A percentile compares a stretch with the other conserved stretches of the same genome.
Conservation (phyloP, 257 asterid species). For the Oldenlandia corymbosa region DNA sequence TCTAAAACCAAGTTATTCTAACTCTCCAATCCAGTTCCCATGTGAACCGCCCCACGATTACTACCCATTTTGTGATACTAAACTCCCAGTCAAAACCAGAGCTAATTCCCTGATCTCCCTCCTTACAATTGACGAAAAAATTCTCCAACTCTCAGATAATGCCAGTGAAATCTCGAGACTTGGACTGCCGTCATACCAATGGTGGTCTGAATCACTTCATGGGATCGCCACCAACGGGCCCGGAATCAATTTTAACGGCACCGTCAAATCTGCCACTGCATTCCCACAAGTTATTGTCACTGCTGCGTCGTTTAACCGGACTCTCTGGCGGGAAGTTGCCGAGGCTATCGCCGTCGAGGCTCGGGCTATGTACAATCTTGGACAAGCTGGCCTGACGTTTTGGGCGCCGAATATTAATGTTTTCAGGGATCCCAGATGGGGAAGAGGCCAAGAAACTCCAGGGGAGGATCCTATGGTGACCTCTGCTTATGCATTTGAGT, state of each 20-base stretch:
- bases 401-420: constrained; percentile 93
- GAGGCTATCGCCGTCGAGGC: constrained; percentile 70
- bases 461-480: constrained; percentile 91
- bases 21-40: constrained; percentile 27
- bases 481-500: constrained; percentile 63
- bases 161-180: constrained; percentile 59
- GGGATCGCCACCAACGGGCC: constrained; percentile 83
- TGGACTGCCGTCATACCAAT: constrained; percentile 67
- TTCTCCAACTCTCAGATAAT: constrained; percentile 58
- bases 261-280: constrained; percentile 50
- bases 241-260: constrained; percentile 64
- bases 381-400: constrained; percentile 85
- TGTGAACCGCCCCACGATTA: constrained; percentile 52
- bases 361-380: constrained; percentile 60
- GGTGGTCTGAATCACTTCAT: constrained; percentile 99
- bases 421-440: constrained; percentile 97
- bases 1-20: not conserved
- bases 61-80: constrained; percentile 60
- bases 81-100: constrained; percentile 41
- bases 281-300: constrained; percentile 86
- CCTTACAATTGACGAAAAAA: constrained; percentile 68
- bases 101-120: constrained; percentile 58
- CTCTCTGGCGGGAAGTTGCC: constrained; percentile 57
- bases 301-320: constrained; percentile 72
- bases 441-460: constrained; percentile 94